A percentile compares a stretch with the other conserved stretches of the same genome.
Evolutionary conservation across 129 eudicot genomes (phyloP).

Genomic region (Flaveria trinervia): DNA sequence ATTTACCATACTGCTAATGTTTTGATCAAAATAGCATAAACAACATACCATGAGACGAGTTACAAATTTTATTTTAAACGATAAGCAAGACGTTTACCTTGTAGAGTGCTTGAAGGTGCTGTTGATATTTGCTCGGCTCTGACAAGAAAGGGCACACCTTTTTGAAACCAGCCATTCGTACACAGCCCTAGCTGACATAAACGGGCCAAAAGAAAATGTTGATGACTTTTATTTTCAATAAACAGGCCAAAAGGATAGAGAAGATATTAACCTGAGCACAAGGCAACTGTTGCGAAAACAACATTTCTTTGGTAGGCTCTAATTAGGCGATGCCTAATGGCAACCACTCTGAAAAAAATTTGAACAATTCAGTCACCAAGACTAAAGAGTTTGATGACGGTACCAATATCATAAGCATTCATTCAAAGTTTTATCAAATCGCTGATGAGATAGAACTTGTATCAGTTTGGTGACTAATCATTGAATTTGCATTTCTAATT

Average conservation of each 20-base stretch:
- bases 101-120: constrained; percentile 46
- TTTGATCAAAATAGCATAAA: constrained; percentile 6
- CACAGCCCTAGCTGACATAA: constrained; percentile 53
- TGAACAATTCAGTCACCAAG: not conserved
- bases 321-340: constrained; percentile 22
- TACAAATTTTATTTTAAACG: not conserved
- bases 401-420: not conserved
- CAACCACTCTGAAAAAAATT: constrained; percentile 32
- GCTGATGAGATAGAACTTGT: not conserved
- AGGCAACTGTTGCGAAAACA: constrained; percentile 55
- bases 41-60: constrained; percentile 21
- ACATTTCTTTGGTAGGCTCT: constrained; percentile 43
- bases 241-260: constrained; percentile 18
- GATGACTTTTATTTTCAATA: not conserved
- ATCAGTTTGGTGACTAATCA: not conserved
- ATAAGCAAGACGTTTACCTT: constrained; percentile 37
- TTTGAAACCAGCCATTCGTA: constrained; percentile 49
- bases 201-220: constrained; percentile 8
- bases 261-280: constrained; percentile 50
- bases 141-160: constrained; percentile 39
- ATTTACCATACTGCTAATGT: not conserved
- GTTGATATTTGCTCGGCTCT: constrained; percentile 58
- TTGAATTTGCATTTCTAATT: not conserved
- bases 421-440: not conserved
- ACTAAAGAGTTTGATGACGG: not conserved